A percentile compares a stretch with the other conserved stretches of the same genome.
phyloP scores from a whole-genome alignment of 2,329 filamentous ascomycete species.

The Stagonosporopsis cucurbitacearum region DNA sequence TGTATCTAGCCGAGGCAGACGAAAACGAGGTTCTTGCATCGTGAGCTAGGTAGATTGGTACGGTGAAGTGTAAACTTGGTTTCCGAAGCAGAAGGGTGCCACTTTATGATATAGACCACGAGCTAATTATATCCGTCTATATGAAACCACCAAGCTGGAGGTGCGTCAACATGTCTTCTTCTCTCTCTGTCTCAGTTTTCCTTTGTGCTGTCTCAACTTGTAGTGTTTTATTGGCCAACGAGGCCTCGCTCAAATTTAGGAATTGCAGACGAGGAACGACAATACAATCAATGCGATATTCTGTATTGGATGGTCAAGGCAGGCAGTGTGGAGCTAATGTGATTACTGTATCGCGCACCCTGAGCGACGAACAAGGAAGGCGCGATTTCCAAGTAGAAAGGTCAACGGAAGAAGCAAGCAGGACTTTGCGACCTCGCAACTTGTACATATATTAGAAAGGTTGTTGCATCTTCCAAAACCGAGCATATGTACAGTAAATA shows the following conservation, averaged over 20 bases:
- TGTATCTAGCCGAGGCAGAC: too few relatives aligned
- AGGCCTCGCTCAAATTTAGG: neutral
- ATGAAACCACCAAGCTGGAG: neutral
- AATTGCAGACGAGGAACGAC: neutral
- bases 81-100: neutral
- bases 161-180: neutral
- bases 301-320: too few relatives aligned
- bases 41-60: neutral
- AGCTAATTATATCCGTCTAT: neutral
- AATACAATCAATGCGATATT: neutral
- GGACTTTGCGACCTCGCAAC: too few relatives aligned
- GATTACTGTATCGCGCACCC: too few relatives aligned
- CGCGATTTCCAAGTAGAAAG: too few relatives aligned
- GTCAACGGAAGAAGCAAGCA: neutral
- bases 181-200: too few relatives aligned
- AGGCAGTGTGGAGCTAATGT: neutral
- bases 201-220: too few relatives aligned
- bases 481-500: too few relatives aligned
- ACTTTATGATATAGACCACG: neutral
- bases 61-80: too few relatives aligned
- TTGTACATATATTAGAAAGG: too few relatives aligned
- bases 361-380: too few relatives aligned
- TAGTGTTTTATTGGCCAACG: neutral
- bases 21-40: neutral
- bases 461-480: too few relatives aligned